These are phyloP conservation scores for Wickerhamomyces pijperi DNA, from an alignment of 805 yeast genomes.

Conservation along the genomic window DNA sequence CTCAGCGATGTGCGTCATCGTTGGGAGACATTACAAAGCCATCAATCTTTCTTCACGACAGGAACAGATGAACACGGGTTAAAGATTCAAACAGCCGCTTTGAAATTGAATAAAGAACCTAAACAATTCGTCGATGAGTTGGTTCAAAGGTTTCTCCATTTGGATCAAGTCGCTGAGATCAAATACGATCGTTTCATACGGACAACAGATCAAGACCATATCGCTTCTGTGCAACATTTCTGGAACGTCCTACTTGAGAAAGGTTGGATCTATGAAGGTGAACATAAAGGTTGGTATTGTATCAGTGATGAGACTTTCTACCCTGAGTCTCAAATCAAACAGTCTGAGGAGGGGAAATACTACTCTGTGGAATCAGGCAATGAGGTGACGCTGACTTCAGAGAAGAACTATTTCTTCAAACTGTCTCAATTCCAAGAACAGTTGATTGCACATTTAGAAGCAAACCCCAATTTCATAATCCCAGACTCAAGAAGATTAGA, in stretches of 20 bases:
- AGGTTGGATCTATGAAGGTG: constrained; percentile 70
- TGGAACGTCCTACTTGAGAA: constrained; percentile 55
- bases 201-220: constrained; percentile 82
- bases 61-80: constrained; percentile 98
- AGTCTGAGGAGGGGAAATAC: constrained; percentile 23
- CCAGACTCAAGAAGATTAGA: constrained; percentile 49
- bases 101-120: constrained; percentile 39
- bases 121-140: constrained; percentile 63
- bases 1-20: constrained; percentile 69
- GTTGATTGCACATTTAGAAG: constrained; percentile 37
- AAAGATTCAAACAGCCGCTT: constrained; percentile 84
- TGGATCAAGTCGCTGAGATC: constrained; percentile 52
- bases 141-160: constrained; percentile 46
- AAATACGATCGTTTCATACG: constrained; percentile 70
- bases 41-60: constrained; percentile 52
- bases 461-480: constrained; percentile 46
- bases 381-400: constrained; percentile 65
- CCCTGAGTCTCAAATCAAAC: constrained; percentile 63
- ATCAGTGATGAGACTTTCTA: constrained; percentile 91
- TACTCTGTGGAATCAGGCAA: constrained; percentile 61
- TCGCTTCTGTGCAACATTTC: constrained; percentile 47
- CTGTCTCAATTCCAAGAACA: constrained; percentile 47
- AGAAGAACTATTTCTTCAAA: constrained; percentile 79
- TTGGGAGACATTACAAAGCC: constrained; percentile 45
- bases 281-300: constrained; percentile 91